Percentiles rank a stretch among this genome's conserved stretches.
These are phyloP conservation scores for Nepenthes mirabilis DNA, from an alignment of 148 eudicot species.

Conservation along the genomic window DNA sequence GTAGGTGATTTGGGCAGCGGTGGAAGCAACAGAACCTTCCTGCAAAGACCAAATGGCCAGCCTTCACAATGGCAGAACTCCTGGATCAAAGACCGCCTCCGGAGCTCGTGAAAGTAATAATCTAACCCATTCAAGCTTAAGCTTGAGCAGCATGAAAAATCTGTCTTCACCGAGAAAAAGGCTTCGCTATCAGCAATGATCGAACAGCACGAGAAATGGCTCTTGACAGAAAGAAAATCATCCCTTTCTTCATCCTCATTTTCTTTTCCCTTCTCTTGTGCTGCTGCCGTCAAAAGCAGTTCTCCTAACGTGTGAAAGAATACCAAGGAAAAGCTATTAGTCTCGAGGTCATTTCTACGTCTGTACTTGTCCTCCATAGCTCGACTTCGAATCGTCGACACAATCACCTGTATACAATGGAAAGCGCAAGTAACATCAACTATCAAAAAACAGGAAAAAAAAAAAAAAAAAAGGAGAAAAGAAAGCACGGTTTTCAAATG, in stretches of 20 bases:
- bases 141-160: conserved; percentile 39
- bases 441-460: background rate
- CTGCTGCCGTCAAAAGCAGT: conserved; percentile 10
- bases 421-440: background rate
- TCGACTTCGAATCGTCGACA: conserved; percentile 42
- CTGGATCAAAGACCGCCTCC: conserved; percentile 33
- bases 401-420: conserved; percentile 32
- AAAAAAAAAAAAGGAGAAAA: background rate
- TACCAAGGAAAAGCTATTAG: conserved; percentile 25
- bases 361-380: conserved; percentile 61
- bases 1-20: conserved; percentile 89
- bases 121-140: conserved; percentile 20
- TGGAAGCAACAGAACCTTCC: conserved; percentile 68
- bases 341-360: conserved; percentile 21
- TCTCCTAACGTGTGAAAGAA: conserved; percentile 34
- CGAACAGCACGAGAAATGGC: conserved; percentile 36
- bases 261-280: conserved; percentile 5
- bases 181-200: conserved; percentile 28
- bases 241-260: conserved; percentile 27
- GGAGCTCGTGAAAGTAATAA: conserved; percentile 10
- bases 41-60: conserved; percentile 86
- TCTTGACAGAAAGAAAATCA: conserved; percentile 44
- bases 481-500: too few relatives aligned
- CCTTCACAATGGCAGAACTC: conserved; percentile 69
- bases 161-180: conserved; percentile 44